Conservation (phyloP, 768 basidiomycete genomes). For the Basidioascus undulatus region DNA sequence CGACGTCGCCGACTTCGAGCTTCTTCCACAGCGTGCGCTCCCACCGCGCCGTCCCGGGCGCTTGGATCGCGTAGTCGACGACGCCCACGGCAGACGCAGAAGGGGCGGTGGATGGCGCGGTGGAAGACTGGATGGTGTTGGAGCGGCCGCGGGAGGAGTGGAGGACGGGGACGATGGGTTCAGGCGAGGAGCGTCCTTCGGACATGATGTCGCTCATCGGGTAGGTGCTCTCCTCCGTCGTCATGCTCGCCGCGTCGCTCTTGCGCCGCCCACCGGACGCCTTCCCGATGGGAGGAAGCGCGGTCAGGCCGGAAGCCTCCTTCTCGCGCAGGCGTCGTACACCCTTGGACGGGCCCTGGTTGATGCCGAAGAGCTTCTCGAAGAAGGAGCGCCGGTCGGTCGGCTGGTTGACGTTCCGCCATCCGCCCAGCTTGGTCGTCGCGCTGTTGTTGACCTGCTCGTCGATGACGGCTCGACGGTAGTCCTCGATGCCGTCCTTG, state of each 20-base stretch:
- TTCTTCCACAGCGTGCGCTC: constrained; percentile 97
- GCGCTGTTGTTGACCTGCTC: constrained; percentile 89
- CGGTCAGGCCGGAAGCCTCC: constrained; percentile 28
- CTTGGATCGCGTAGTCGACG: constrained; percentile 49
- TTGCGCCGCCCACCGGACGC: no score
- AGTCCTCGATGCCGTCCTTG: constrained; percentile 92
- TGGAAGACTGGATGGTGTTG: constrained; percentile 17
- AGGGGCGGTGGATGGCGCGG: constrained; percentile 13
- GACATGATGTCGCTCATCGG: background rate
- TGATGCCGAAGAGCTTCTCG: constrained; percentile 41
- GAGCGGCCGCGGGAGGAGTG: constrained; percentile 2
- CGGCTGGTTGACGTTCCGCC: constrained; percentile 75
- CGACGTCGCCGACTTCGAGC: constrained; percentile 87
- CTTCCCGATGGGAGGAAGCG: no score
- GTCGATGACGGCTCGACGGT: constrained; percentile 63
- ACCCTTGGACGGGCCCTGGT: constrained; percentile 32
- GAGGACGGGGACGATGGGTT: background rate
- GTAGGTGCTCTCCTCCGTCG: constrained; percentile 7
- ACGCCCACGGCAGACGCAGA: constrained; percentile 33
- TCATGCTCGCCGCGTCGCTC: background rate
- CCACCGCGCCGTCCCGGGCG: constrained; percentile 56
- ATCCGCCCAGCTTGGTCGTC: constrained; percentile 64
- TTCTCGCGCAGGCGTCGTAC: constrained; percentile 59
- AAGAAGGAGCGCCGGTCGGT: constrained; percentile 49
- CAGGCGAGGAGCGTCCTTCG: background rate